Evolutionary conservation across 2,329 filamentous ascomycete genomes (phyloP).

Genomic region (Pleoardoris graminearum): DNA sequence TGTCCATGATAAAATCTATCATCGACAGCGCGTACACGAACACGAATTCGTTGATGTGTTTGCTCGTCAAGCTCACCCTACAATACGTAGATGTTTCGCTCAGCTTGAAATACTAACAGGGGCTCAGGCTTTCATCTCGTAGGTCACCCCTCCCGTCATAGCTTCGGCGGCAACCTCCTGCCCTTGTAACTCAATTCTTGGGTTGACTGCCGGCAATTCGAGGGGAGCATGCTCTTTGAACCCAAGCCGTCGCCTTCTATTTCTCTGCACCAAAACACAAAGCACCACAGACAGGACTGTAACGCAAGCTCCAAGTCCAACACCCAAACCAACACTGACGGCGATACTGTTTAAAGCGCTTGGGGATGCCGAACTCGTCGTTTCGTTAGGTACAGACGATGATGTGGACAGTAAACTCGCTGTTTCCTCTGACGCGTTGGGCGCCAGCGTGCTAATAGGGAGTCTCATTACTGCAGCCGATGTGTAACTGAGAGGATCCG

Average conservation of each 20-base stretch:
- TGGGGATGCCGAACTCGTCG: neutral
- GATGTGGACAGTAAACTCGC: no score
- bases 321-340: neutral
- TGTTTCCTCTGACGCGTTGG: no score
- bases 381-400: neutral
- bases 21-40: slow-evolving; percentile 1
- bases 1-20: slow-evolving; percentile 3
- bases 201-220: neutral
- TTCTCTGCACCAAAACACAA: neutral
- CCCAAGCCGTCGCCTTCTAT: neutral
- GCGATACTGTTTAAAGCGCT: neutral
- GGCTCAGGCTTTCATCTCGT: neutral
- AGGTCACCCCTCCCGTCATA: neutral
- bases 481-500: neutral
- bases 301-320: neutral
- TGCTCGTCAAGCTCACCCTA: neutral
- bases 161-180: neutral
- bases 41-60: slow-evolving; percentile 1
- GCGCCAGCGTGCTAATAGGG: no score
- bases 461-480: neutral
- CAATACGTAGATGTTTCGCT: no score
- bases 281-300: neutral
- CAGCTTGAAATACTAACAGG: no score
- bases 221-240: neutral
- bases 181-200: neutral